These are phyloP conservation scores for Neonectria hederae DNA, from an alignment of 2,329 filamentous ascomycete species.

Conservation along the genomic window DNA sequence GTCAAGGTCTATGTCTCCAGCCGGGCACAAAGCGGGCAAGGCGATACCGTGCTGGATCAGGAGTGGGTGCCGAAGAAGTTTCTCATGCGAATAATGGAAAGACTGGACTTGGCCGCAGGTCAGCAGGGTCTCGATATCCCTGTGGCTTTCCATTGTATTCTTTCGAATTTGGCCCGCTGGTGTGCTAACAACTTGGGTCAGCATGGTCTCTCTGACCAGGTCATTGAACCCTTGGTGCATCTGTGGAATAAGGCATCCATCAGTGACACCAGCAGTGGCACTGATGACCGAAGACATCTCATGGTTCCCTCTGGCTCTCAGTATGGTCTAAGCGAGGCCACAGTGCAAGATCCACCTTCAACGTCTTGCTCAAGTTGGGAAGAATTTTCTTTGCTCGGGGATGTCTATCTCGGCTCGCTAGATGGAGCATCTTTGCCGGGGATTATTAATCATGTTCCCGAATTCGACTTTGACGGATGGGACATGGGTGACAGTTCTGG, in stretches of 20 bases:
- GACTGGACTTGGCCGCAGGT: background rate
- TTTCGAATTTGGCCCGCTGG: conserved; percentile 11
- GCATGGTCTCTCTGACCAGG: background rate
- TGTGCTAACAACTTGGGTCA: conserved; percentile 6
- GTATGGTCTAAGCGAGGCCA: background rate
- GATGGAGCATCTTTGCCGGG: background rate
- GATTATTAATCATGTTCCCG: background rate
- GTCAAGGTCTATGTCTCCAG: conserved; percentile 19
- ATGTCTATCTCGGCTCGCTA: background rate
- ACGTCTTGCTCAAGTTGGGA: background rate
- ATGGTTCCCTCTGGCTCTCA: background rate
- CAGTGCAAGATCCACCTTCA: background rate
- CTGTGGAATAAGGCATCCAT: background rate
- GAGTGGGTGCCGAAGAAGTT: background rate
- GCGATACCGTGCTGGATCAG: background rate
- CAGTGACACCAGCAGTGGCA: background rate
- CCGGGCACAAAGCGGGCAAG: background rate
- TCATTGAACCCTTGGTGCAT: conserved; percentile 18
- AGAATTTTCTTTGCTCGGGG: background rate
- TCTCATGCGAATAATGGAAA: background rate
- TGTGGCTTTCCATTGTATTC: conserved; percentile 5
- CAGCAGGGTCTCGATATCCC: conserved; percentile 1
- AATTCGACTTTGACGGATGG: background rate
- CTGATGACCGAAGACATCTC: background rate
- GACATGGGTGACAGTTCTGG: background rate